These are phyloP conservation scores for Clonostachys rhizophaga DNA, from an alignment of 2,329 filamentous ascomycete genomes.

Conservation along the genomic window DNA sequence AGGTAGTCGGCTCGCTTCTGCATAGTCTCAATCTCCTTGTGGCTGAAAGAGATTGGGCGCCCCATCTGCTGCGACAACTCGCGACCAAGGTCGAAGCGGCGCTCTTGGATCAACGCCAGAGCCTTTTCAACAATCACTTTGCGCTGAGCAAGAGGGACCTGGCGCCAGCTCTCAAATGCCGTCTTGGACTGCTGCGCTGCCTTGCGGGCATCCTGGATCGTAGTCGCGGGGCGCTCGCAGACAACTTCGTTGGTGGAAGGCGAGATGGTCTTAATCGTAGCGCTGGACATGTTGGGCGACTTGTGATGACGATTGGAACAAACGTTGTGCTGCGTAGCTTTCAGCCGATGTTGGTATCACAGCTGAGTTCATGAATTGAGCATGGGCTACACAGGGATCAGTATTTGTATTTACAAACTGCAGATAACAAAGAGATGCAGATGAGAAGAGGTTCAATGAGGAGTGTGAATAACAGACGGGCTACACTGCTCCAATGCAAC, in stretches of 20 bases:
- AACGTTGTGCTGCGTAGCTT: neutral
- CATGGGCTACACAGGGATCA: no score
- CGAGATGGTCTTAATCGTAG: constrained; percentile 50
- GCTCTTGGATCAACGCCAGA: constrained; percentile 62
- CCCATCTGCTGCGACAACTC: constrained; percentile 96
- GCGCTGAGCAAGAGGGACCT: constrained; percentile 69
- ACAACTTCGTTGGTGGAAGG: constrained; percentile 64
- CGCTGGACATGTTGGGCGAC: constrained; percentile 1
- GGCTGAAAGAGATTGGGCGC: constrained; percentile 81
- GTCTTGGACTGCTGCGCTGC: constrained; percentile 39
- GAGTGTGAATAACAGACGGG: no score
- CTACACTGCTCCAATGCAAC: no score
- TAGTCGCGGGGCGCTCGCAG: constrained; percentile 55
- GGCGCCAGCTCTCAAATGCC: constrained; percentile 73
- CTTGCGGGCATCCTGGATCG: constrained; percentile 48
- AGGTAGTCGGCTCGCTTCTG: constrained; percentile 83
- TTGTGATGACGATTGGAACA: neutral
- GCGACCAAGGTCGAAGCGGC: constrained; percentile 73
- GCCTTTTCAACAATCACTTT: constrained; percentile 80
- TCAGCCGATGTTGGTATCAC: no score
- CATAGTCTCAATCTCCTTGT: constrained; percentile 79
- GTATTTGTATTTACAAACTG: no score
- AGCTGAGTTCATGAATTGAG: no score
- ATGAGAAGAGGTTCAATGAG: no score
- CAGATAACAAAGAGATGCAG: no score